Conservation (phyloP, 2,329 filamentous ascomycete genomes). For the Stemphylium vesicarium region DNA sequence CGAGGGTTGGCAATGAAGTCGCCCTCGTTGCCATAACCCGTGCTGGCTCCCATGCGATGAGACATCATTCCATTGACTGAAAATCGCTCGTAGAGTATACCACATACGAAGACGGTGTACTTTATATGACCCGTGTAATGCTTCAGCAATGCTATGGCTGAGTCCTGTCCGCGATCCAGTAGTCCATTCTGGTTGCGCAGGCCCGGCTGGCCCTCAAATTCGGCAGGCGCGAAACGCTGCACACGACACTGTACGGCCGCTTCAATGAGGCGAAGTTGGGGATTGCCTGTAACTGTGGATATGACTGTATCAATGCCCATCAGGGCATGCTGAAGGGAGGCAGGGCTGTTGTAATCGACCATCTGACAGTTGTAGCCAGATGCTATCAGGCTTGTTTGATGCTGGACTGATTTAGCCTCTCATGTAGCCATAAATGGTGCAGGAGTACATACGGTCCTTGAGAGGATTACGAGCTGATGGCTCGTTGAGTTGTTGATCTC, state of each 20-base stretch:
- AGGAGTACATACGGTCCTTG: constrained; percentile 61
- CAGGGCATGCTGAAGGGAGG: constrained; percentile 68
- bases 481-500: constrained; percentile 66
- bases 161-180: constrained; percentile 65
- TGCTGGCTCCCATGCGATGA: constrained; percentile 65
- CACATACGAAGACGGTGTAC: constrained; percentile 75
- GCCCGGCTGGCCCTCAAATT: constrained; percentile 71
- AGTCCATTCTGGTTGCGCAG: constrained; percentile 63
- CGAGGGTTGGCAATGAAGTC: constrained; percentile 71
- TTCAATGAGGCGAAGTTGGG: constrained; percentile 75
- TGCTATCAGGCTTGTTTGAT: constrained; percentile 60
- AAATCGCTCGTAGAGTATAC: constrained; percentile 78
- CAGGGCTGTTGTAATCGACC: constrained; percentile 69
- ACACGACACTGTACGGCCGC: constrained; percentile 71
- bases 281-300: constrained; percentile 70
- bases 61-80: constrained; percentile 68
- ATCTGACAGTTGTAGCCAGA: constrained; percentile 70
- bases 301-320: constrained; percentile 76
- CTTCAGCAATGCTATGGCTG: constrained; percentile 63
- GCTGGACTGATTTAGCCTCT: constrained; percentile 48
- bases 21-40: constrained; percentile 62
- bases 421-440: not conserved
- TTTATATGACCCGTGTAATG: constrained; percentile 65
- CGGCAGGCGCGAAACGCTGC: constrained; percentile 73
- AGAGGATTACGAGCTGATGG: constrained; percentile 74